Evolutionary conservation across 2,329 filamentous ascomycete genomes (phyloP), one percentile per base, ranked within the genome.

Genomic region (Pseudocercospora fijiensis): DNA sequence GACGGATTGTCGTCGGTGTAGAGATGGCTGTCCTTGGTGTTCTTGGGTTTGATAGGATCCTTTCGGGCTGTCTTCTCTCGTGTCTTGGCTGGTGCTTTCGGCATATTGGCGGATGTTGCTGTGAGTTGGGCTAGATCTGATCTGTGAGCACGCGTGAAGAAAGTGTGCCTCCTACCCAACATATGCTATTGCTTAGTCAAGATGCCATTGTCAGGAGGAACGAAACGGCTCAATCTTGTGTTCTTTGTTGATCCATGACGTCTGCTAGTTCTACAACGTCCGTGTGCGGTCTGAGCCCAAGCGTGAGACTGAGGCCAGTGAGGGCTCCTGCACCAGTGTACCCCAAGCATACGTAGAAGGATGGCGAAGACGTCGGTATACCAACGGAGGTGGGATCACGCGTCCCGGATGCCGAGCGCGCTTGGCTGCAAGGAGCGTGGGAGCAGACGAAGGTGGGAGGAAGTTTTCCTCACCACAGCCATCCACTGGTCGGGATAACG

Each of bases 1-100:
- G 67, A 43, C 9, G 73, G 73, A 51, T 75, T 75, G 61, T 75
- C 73, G 53, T 75, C 73, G 13, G 73, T 75, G 66, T 75, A 75
- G 57, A 75, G 71, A 61, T 75, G 73, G 7, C 72, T 74, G 28
- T 66, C 67, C 45, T 72, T 74, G 24, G 61, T 24, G 47, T 62
- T 61, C 22, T 41, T 61, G 56, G 57, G 60, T 33, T 58, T 63
- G 57, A 63, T 45, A 8, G 66, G 64, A 11, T 62, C 37, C 20
- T 61, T 22, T 13, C 58, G 64, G 13, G 59, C 41, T 10, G 56
- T 58, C 24, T 52, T 65, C 28, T 60, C 63, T 26, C 58, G 52
- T 27, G 41, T 28, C 30, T 55, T 55, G 8, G 61, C 8, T 20
- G 61, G 57, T 53, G 27, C 66, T 63, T 68, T 68, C 8, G 66